Conservation (phyloP, 2,329 filamentous ascomycete genomes). For the Colletotrichum scovillei region DNA sequence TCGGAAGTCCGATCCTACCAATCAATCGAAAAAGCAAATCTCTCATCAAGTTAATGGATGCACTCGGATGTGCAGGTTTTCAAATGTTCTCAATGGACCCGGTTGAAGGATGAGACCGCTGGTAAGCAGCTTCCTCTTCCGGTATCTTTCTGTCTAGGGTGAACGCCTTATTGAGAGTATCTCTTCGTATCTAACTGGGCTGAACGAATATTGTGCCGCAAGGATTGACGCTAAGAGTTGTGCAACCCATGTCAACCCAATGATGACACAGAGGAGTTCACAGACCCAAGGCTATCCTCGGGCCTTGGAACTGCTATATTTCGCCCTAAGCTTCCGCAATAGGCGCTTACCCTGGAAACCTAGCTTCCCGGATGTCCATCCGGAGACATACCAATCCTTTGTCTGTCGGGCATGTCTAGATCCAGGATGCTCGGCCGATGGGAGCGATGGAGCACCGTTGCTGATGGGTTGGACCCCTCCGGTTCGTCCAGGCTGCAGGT, state of each 20-base stretch:
- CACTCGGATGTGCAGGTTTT: neutral
- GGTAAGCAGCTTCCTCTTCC: conserved; percentile 4
- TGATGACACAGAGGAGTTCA: neutral
- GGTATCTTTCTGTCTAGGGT: neutral
- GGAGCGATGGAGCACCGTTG: neutral
- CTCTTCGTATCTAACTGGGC: neutral
- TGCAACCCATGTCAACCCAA: neutral
- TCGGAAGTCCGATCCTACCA: conserved; percentile 13
- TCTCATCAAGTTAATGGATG: neutral
- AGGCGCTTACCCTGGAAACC: neutral
- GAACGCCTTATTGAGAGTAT: neutral
- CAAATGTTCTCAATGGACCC: neutral
- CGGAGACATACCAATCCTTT: neutral
- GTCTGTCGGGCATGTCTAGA: neutral
- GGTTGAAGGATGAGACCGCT: conserved; percentile 15
- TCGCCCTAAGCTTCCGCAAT: neutral
- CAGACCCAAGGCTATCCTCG: neutral
- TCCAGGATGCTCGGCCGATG: neutral
- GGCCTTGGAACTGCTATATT: neutral
- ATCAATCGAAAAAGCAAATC: neutral
- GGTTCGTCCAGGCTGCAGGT: neutral
- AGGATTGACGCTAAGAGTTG: conserved; percentile 22
- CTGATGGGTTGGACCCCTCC: neutral
- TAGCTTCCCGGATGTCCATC: neutral
- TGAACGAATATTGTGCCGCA: neutral